A percentile compares a stretch with the other conserved stretches of the same genome.
phyloP scores from a whole-genome alignment of 768 basidiomycete species.

The Lentinula boryana region DNA sequence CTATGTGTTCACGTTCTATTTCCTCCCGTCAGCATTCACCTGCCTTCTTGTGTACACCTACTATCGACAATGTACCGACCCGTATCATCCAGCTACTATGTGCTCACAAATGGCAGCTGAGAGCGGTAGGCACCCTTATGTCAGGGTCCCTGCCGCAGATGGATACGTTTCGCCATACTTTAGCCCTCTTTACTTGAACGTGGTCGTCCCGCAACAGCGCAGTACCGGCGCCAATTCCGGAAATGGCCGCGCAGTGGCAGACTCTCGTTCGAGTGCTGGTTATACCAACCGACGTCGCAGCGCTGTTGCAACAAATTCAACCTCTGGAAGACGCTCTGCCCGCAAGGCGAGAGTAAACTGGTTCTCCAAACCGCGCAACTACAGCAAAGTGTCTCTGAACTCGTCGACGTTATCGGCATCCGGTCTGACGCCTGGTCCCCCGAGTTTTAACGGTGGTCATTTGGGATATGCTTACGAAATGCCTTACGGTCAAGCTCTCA shows the following conservation, averaged over 20 bases:
- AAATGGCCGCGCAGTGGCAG: neutral
- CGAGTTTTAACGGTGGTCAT: conserved; percentile 4
- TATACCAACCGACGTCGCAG: neutral
- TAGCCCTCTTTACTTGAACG: neutral
- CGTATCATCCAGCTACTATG: conserved; percentile 29
- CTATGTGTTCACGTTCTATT: conserved; percentile 29
- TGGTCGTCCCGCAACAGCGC: neutral
- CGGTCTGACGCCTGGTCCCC: neutral
- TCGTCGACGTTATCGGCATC: neutral
- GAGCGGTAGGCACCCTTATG: conserved; percentile 1
- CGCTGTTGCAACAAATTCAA: neutral
- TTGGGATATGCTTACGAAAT: conserved; percentile 1
- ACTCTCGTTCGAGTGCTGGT: neutral
- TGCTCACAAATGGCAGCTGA: neutral
- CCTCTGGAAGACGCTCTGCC: neutral
- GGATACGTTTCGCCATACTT: neutral
- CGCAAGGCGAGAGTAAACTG: neutral
- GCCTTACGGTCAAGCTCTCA: neutral
- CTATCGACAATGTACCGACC: conserved; percentile 33
- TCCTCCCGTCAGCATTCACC: conserved; percentile 29
- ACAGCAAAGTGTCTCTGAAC: neutral
- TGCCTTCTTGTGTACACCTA: conserved; percentile 32
- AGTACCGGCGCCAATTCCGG: neutral
- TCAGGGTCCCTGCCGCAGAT: neutral
- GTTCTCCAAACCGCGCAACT: neutral